Conservation (phyloP, 1,139 yeast species). For the Nakaseomyces nivariensis region DNA sequence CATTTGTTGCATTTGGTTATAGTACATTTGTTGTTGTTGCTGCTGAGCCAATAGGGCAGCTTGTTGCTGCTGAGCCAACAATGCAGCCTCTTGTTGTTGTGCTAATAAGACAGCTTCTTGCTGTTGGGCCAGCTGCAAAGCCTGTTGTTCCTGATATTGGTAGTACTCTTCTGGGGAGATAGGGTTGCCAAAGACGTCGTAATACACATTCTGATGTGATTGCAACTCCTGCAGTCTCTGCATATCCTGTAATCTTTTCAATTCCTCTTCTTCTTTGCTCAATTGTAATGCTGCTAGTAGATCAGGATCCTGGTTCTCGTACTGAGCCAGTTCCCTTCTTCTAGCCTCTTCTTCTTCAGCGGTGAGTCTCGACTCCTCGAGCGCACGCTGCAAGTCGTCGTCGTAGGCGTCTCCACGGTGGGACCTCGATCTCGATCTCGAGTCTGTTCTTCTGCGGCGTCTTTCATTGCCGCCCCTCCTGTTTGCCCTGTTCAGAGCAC, state of each 20-base stretch:
- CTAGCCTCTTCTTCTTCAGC: slow-evolving; percentile 77
- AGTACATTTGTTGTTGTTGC: slow-evolving; percentile 17
- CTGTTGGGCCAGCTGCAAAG: slow-evolving; percentile 26
- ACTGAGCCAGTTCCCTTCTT: slow-evolving; percentile 32
- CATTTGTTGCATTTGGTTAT: slow-evolving; percentile 28
- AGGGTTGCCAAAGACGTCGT: slow-evolving; percentile 77
- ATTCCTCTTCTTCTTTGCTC: slow-evolving; percentile 81
- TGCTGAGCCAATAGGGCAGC: slow-evolving; percentile 25
- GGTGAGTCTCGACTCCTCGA: slow-evolving; percentile 71
- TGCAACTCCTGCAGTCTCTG: slow-evolving; percentile 43
- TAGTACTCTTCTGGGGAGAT: slow-evolving; percentile 37
- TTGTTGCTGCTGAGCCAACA: slow-evolving; percentile 18
- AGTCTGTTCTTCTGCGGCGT: slow-evolving; percentile 23
- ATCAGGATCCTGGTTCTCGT: slow-evolving; percentile 48
- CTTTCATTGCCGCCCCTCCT: slow-evolving; percentile 23
- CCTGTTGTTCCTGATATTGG: slow-evolving; percentile 32
- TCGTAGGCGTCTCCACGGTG: slow-evolving; percentile 34
- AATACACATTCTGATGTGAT: slow-evolving; percentile 33
- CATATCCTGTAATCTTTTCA: slow-evolving; percentile 43
- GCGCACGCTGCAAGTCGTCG: slow-evolving; percentile 73
- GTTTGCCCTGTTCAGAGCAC: slow-evolving; percentile 38
- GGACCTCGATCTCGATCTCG: slow-evolving; percentile 1
- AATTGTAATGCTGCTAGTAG: slow-evolving; percentile 59
- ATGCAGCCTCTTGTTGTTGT: slow-evolving; percentile 14
- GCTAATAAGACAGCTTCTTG: slow-evolving; percentile 16